Evolutionary conservation across 2,329 filamentous ascomycete genomes (phyloP).

Genomic region (Aspergillus fischeri): DNA sequence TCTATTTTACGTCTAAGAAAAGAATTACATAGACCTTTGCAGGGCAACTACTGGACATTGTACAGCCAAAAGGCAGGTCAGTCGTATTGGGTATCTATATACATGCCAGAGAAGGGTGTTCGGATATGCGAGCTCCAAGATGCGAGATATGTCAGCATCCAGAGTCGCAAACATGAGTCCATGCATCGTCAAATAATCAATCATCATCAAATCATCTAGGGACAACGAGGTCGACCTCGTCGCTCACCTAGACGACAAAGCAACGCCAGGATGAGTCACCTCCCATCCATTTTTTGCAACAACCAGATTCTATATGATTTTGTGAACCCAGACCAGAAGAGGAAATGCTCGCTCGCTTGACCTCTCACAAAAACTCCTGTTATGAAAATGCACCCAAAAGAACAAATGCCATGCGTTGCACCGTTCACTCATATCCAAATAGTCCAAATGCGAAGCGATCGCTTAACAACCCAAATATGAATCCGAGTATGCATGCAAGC

Average conservation of each 20-base stretch:
- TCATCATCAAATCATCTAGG: background rate
- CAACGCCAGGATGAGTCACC: background rate
- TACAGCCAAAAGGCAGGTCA: background rate
- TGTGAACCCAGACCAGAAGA: conserved; percentile 4
- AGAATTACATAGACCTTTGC: background rate
- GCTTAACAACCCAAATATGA: conserved; percentile 10
- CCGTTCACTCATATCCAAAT: conserved; percentile 18
- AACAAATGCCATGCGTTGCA: conserved; percentile 19
- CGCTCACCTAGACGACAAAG: background rate
- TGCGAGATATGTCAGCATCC: background rate
- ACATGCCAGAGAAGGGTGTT: background rate
- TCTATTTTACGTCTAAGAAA: background rate
- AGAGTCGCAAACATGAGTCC: background rate
- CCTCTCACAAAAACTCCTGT: conserved; percentile 12
- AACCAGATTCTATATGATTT: conserved; percentile 1
- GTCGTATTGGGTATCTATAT: background rate
- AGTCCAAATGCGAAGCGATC: conserved; percentile 8
- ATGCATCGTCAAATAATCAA: background rate
- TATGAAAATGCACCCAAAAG: conserved; percentile 17
- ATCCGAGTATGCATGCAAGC: conserved; percentile 10
- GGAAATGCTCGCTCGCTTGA: conserved; percentile 16
- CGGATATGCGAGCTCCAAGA: background rate
- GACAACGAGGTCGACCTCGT: background rate
- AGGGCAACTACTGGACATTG: background rate
- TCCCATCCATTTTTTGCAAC: background rate